Conservation (phyloP, 192 early-diverging fungal genomes). For the Paraglomus brasilianum region DNA sequence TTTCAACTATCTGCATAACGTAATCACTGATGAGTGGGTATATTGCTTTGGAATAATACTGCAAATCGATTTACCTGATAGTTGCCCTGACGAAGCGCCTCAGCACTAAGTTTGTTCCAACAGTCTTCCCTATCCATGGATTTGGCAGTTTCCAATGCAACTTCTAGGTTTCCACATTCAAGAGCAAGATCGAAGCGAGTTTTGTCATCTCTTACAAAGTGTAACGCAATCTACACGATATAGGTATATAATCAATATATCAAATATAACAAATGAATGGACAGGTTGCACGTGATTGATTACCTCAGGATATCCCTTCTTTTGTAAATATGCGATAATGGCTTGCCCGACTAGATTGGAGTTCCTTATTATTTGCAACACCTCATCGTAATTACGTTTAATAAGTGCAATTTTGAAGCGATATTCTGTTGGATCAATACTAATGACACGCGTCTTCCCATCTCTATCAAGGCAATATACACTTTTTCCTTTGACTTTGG, state of each 20-base stretch:
- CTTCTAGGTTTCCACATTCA: conserved; percentile 95
- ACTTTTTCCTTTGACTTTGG: conserved; percentile 81
- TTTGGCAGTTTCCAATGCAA: conserved; percentile 94
- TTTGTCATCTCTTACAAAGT: conserved; percentile 96
- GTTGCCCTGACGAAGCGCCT: conserved; percentile 90
- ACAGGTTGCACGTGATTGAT: not conserved
- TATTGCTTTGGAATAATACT: not conserved
- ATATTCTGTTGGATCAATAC: conserved; percentile 98
- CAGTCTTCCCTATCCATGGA: conserved; percentile 83
- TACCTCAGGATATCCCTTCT: conserved; percentile 98
- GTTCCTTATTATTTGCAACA: conserved; percentile 92
- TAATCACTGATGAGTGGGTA: conserved; percentile 1
- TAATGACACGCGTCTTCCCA: conserved; percentile 79
- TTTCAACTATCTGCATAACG: conserved; percentile 71
- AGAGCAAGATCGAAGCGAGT: conserved; percentile 96
- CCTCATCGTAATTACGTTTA: conserved; percentile 92
- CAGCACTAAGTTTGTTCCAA: conserved; percentile 86
- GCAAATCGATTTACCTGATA: conserved; percentile 55
- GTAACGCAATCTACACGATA: conserved; percentile 74
- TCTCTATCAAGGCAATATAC: conserved; percentile 89
- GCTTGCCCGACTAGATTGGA: conserved; percentile 97
- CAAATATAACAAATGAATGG: too few relatives aligned
- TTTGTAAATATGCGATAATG: conserved; percentile 98
- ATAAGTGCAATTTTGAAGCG: conserved; percentile 94
- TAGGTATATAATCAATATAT: not conserved